A percentile compares a stretch with the other conserved stretches of the same genome.
Conservation (phyloP, 164 flowering plant species). For the grape (Vitis vinifera) region ASM3070453v1 NC_081810.1:274001-274500, state of each 20-base stretch:
- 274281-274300: slow-evolving; percentile 21
- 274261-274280: slow-evolving; percentile 26
- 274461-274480: slow-evolving; percentile 54
- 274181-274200: slow-evolving; percentile 19
- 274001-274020: slow-evolving; percentile 16
- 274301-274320: slow-evolving; percentile 38
- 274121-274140: slow-evolving; percentile 17
- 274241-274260: slow-evolving; percentile 21
- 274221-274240: slow-evolving; percentile 19
- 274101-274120: slow-evolving; percentile 19
- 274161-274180: slow-evolving; percentile 6
- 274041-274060: slow-evolving; percentile 23
- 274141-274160: slow-evolving; percentile 15
- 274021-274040: slow-evolving; percentile 18
- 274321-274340: slow-evolving; percentile 31
- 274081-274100: slow-evolving; percentile 9
- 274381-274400: slow-evolving; percentile 25
- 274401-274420: slow-evolving; percentile 19
- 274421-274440: slow-evolving; percentile 23
- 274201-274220: slow-evolving; percentile 20
- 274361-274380: slow-evolving; percentile 25
- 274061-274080: slow-evolving; percentile 26
- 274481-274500: slow-evolving; percentile 3
- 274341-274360: slow-evolving; percentile 24
- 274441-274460: slow-evolving; percentile 59